Conservation (phyloP, 2,329 filamentous ascomycete species). For the Fusarium sp. region DNA sequence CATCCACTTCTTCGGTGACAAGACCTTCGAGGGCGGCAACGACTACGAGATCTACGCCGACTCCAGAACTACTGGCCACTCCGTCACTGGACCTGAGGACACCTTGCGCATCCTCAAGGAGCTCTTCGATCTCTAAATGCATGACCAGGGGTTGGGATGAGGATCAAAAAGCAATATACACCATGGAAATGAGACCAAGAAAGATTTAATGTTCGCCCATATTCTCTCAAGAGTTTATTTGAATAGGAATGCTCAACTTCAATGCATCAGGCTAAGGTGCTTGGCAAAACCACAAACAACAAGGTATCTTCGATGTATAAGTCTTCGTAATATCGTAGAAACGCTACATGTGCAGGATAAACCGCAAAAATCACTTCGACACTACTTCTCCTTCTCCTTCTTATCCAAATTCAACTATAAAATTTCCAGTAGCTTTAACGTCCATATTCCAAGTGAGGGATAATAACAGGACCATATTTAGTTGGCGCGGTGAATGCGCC, state of each 20-base stretch:
- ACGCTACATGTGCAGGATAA: constrained; percentile 38
- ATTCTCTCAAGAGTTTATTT: not conserved
- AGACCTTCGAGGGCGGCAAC: constrained; percentile 90
- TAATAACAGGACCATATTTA: constrained; percentile 97
- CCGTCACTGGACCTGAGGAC: constrained; percentile 84
- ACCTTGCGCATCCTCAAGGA: constrained; percentile 85
- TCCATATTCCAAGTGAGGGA: constrained; percentile 86
- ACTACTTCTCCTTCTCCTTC: constrained; percentile 2
- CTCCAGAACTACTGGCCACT: constrained; percentile 84
- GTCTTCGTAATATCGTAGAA: constrained; percentile 39
- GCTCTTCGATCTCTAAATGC: constrained; percentile 75
- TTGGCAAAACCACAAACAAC: constrained; percentile 17
- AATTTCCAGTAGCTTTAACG: constrained; percentile 43
- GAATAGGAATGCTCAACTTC: not conserved
- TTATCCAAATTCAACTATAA: constrained; percentile 1
- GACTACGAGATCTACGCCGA: constrained; percentile 95
- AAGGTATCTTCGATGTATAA: constrained; percentile 45
- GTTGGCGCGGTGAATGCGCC: constrained; percentile 83
- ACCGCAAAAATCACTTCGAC: constrained; percentile 9
- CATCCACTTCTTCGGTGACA: constrained; percentile 99
- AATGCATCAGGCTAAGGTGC: constrained; percentile 1
- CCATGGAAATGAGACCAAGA: constrained; percentile 36
- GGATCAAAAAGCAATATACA: constrained; percentile 32
- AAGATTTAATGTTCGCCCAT: constrained; percentile 24
- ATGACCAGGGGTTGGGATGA: constrained; percentile 7